Conservation (phyloP, 306 rosid species). For the Vachellia collinsii region DNA sequence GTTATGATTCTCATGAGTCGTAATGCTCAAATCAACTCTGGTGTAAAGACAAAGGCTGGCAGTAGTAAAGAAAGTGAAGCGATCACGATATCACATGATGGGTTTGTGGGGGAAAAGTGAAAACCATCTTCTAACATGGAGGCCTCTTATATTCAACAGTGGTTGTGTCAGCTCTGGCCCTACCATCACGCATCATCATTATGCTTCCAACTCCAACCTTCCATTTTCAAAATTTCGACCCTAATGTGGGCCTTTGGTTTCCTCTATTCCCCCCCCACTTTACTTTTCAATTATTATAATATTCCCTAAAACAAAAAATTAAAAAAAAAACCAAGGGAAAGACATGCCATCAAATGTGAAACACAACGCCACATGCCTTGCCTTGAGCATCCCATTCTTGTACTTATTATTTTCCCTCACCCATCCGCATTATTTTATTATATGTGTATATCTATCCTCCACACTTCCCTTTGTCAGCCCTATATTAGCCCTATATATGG, state of each 20-base stretch:
- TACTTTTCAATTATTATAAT: neutral
- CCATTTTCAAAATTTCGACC: conserved; percentile 6
- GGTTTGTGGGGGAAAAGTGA: neutral
- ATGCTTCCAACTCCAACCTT: conserved; percentile 9
- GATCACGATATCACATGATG: conserved; percentile 15
- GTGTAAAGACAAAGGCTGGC: too few species aligned
- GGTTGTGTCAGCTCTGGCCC: conserved; percentile 41
- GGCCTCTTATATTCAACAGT: conserved; percentile 37
- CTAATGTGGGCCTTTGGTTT: neutral
- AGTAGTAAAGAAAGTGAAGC: too few species aligned
- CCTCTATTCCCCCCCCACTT: neutral
- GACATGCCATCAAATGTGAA: conserved; percentile 92
- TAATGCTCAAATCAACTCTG: too few species aligned
- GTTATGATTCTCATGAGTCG: too few species aligned
- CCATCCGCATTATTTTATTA: conserved; percentile 46
- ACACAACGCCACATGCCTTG: conserved; percentile 89
- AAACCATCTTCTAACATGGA: conserved; percentile 36
- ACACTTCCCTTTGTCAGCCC: conserved; percentile 38
- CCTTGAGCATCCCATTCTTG: conserved; percentile 80
- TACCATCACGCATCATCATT: conserved; percentile 44
- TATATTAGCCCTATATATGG: conserved; percentile 48
- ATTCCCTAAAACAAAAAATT: neutral
- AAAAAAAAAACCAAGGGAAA: conserved; percentile 28
- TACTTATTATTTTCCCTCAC: conserved; percentile 63
- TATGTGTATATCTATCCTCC: conserved; percentile 2